Base-by-base conservation (phyloP, 805 yeast species). In the Ogataea nitratoaversa region DNA sequence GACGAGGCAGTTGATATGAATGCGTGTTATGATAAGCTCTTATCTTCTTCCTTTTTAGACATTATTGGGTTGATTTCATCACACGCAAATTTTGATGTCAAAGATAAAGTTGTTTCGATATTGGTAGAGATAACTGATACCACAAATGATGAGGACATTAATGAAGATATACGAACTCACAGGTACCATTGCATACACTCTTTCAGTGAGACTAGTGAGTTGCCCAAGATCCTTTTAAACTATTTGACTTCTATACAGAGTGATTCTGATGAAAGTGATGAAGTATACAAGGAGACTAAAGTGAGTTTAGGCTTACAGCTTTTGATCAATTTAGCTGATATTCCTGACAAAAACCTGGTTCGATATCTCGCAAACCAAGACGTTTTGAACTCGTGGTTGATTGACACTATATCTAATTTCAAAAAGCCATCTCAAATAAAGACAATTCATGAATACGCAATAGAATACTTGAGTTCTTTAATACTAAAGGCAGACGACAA, bases 81-180 rank as follows among this genome's bases (percentile, higher is more conserved):
- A 8, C 54, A 50, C 34, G 45, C 52, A 5, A 48, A 48, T 32
- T 2, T 30, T n/a, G 54, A 50, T 19, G 41, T 50, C 5, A 39
- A 36, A 6, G 44, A 40, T 17, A 49, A 43, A 32, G 43, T 49
- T 13, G 33, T 49, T 2, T 8, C 38, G 2, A 14, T 48, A 4
- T 19, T 49, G 27, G 38, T 25, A n/a, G 54, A 49, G 25, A 7
- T 47, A 2, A 14, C 19, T 14, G 31, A 29, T 27, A 9, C 14
- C 5, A 9, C 29, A 27, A 13, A 27, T 13, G 29, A 27, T 27
- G 14, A 13, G 11, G 14, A 27, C 11, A 5, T 9, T 27, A 13
- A 27, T 9, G 14, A n/a, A n/a, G n/a, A n/a, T n/a, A n/a, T n/a
- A n/a, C n/a, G n/a, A n/a, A n/a, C n/a, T n/a, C n/a, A n/a, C n/a